Base-by-base conservation (phyloP, 352 stramenopile genomes). In the Phytophthora kernoviae region DNA sequence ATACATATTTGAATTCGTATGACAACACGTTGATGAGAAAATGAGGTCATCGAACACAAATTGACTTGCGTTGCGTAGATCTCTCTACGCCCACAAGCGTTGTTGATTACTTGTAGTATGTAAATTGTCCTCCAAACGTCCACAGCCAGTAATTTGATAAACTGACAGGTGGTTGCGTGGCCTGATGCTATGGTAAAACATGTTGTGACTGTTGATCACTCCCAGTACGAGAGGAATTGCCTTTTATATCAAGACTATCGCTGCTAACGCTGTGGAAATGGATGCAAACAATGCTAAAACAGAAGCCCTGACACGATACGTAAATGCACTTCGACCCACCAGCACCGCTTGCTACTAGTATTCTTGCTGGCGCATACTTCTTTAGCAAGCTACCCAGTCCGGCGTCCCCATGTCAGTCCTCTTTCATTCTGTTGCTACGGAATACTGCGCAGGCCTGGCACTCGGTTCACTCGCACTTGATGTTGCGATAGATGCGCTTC, bases 401-500 rank as follows among this genome's bases (percentile, higher is more conserved):
- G 14, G 36, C 32, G 36, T 39, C n/a, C n/a, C n/a, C 50, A 26
- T 17, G 33, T 58, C 20, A 67, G 39, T 72, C 51, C 36, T 59
- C 47, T 40, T 64, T 72, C 12, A 26, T 10, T 36, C 36, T n/a
- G 55, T 65, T 65, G 12, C 37, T 36, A 32, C 20, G 44, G 26
- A n/a, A 37, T 59, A 21, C 36, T 58, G 46, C 24, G 9, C 46
- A 68, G 32, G 24, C 50, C 42, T 62, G 36, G 17, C 54, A 64
- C 40, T 71, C 43, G 22, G 50, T 60, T 86, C 88, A 98, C 58
- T 98, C 94, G 62, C 96, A 88, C 73, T 98, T 98, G 62, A 98
- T 97, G 69, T 98, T 97, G 41, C 87, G 79, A 73, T 98, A 98
- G 61, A 98, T 98, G 39, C 88, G 86, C 61, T 93, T 93, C 15